Conservation (phyloP, 176 grass and related monocot species). For the bread wheat (Triticum aestivum) region DNA sequence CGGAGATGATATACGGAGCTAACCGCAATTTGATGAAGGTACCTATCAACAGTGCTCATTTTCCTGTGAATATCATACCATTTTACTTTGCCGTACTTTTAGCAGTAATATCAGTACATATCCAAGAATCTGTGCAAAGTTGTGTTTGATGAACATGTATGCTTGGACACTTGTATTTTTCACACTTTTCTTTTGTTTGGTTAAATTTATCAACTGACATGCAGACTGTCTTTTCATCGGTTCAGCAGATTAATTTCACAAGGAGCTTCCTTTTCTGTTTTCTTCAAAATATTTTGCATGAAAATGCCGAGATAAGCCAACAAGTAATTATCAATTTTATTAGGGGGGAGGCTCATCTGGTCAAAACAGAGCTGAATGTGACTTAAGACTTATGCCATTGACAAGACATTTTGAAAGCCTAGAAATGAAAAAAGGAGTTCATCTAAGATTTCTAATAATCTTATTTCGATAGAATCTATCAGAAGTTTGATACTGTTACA, state of each 20-base stretch:
- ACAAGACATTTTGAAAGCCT: neutral
- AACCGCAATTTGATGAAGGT: conserved; percentile 91
- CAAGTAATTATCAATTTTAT: neutral
- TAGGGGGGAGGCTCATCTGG: neutral
- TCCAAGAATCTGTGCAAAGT: neutral
- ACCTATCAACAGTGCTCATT: neutral
- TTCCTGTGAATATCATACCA: neutral
- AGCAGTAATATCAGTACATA: neutral
- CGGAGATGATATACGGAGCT: conserved; percentile 86
- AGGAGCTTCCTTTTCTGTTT: neutral
- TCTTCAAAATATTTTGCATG: neutral
- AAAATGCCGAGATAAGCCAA: neutral
- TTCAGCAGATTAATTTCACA: conserved; percentile 1
- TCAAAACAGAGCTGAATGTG: neutral
- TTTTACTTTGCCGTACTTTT: neutral
- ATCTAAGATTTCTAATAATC: neutral
- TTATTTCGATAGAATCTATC: neutral
- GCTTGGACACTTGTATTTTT: neutral
- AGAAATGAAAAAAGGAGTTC: neutral
- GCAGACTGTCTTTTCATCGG: neutral
- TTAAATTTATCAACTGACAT: conserved; percentile 4
- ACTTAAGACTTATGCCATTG: neutral
- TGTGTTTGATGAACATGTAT: conserved; percentile 21
- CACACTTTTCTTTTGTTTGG: conserved; percentile 3
- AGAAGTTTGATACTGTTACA: neutral